Evolutionary conservation across 495 filamentous ascomycete species (phyloP), one percentile per base, ranked within the genome.

Genomic region (Pyronema omphalodes): DNA sequence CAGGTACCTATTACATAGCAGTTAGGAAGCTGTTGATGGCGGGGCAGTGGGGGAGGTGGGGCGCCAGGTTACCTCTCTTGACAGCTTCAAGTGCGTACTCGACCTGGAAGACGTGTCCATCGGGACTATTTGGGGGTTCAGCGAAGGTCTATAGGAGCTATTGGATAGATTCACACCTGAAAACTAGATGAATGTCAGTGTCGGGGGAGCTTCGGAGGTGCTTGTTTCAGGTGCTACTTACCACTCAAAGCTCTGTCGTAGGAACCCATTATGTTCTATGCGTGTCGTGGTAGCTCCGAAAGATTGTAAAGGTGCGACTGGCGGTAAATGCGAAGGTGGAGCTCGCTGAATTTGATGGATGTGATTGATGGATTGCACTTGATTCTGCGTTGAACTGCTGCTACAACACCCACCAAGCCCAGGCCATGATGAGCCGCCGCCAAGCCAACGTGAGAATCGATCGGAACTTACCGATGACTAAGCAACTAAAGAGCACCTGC

Each of bases 21-120:
- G 19, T 19, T 43, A 41, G 17, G 14, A 12, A 29, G 23, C 23
- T 3, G 23, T 57, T 37, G 12, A 39, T 34, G 6, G 43, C 14
- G 6, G 37, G 39, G 15, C 51, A 15, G 49, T 17, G 15, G 37
- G 44, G 14, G 58, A 15, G 34, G 43, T 17, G 17, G 23, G 9
- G 12, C 34, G 43, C 12, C 37, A 15, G 62, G 62, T 53, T 75
- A 93, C 88, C 91, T 86, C 91, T 72, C 73, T 98, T 98, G 55
- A 98, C 91, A 53, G 91, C 91, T 75, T 98, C 91, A 57, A 93
- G 83, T 54, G 91, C 91, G 76, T 98, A 98, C 75, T 98, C 91
- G 63, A 98, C 91, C 70, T 98, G 91, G 75, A 98, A 96, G 61
- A 98, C 89, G 73, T 98, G 91, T 69, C 91, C 91, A 72, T 98